Evolutionary conservation across 768 basidiomycete genomes (phyloP), one percentile per base, ranked within the genome.

Genomic region (Termitomyces sp.): DNA sequence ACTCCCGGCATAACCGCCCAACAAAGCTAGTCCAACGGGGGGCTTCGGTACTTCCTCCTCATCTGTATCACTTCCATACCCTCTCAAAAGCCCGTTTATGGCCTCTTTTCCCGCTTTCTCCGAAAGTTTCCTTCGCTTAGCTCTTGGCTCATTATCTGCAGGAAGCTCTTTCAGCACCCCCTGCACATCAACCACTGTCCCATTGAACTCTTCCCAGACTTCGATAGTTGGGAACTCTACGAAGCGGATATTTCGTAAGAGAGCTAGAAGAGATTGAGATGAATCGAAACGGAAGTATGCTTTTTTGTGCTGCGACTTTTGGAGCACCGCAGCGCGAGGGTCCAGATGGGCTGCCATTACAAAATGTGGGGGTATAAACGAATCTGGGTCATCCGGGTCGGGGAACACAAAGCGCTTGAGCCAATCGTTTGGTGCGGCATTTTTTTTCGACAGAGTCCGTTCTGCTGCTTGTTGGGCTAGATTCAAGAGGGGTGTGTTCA

Each of bases 141-240:
- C 61, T 42, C 66, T 66, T 53, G 70, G 72, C 59, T 77, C 72
- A 14, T 69, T 70, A 38, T 72, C 63, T 40, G 68, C 55, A 42
- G 64, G 63, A 30, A 49, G 38, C 45, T 75, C 74, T 45, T 66
- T 70, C 36, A 81, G 64, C 5, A 72, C 61, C 2, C 85, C 85
- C 48, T 76, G 68, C 44, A 76, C 75, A 57, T 88, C 80, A 16
- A 88, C 74, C n/a, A 91, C 64, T 9, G 74, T 74, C 7, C 84
- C 87, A 8, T 69, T 71, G 69, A 92, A 94, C 32, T 84, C 80
- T 48, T 87, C 82, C 77, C 86, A 87, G 6, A 95, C 70, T 56
- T 93, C 87, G 46, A 96, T 83, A 1, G 85, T 86, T 7, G 94
- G 94, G 65, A 83, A 96, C 69, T 96, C 94, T 33, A 89, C 79